Base-by-base conservation (phyloP, 495 filamentous ascomycete species). In the Daldinia bambusicola region DNA sequence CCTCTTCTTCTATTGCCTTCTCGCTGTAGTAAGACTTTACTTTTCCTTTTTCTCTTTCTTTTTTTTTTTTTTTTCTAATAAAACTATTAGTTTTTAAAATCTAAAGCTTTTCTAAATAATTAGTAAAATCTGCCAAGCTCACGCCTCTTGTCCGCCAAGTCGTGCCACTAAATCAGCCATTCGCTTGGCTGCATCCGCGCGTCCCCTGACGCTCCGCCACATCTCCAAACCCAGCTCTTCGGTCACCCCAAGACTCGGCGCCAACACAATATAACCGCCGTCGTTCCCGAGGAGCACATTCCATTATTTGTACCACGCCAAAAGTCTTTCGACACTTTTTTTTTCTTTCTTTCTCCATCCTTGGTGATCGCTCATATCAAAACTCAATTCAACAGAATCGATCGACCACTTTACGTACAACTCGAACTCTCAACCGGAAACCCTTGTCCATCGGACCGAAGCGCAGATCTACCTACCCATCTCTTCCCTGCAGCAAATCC, bases 151-250 rank as follows among this genome's bases (percentile, higher is more conserved):
- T 32, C 30, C 50, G 26, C 50, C 26, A 53, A 53, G 50, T 16
- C 10, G 50, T 31, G 26, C 12, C 7, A n/a, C 12, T n/a, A 14
- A 12, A 30, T 30, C 50, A 32, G 14, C 18, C 55, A 57, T 57
- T 57, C 5, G 14, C 18, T 20, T 14, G 0, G 2, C 26, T 41
- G 34, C 16, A 57, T 57, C 69, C 64, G 56, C 70, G 70, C 70
- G 70, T 72, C 65, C 13, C 50, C 50, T 32, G 13, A 50, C 9
- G 65, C 70, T 72, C 52, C 59, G 70, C 70, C 70, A 68, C 70
- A 65, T 40, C 52, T 56, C 53, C 40, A 53, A 52, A 37, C 55
- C n/a, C 50, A 52, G 20, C 12, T 20, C 34, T 43, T 63, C 63
- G 22, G 8, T 18, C 1, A 31, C 50, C 51, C 62, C 57, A 71